Evolutionary conservation across 1,284 basidiomycete genomes (phyloP).

Genomic region (Grifola frondosa): DNA sequence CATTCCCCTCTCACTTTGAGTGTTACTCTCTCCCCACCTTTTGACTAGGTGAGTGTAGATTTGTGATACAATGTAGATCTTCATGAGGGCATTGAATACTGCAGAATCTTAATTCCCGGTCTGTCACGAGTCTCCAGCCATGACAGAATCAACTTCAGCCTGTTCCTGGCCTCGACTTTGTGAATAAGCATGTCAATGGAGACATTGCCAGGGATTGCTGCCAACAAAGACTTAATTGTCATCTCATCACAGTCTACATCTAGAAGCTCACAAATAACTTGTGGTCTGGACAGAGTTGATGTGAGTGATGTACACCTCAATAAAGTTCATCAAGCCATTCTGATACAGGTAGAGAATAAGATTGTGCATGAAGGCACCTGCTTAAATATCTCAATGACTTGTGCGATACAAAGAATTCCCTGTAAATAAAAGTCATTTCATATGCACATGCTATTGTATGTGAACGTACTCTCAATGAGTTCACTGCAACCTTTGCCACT

Average conservation of each 20-base stretch:
- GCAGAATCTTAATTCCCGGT: slow-evolving; percentile 89
- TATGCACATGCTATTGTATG: background rate
- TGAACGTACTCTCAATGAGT: slow-evolving; percentile 79
- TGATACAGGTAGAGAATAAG: slow-evolving; percentile 98
- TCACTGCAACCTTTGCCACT: slow-evolving; percentile 99
- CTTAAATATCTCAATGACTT: slow-evolving; percentile 98
- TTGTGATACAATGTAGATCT: too few relatives aligned
- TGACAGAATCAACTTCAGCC: slow-evolving; percentile 93
- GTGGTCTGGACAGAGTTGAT: slow-evolving; percentile 97
- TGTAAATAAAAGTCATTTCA: slow-evolving; percentile 26
- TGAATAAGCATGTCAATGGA: slow-evolving; percentile 96
- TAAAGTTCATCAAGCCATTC: slow-evolving; percentile 94
- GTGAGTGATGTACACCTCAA: slow-evolving; percentile 97
- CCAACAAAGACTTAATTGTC: slow-evolving; percentile 90
- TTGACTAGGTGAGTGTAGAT: too few relatives aligned
- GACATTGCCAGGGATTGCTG: slow-evolving; percentile 94
- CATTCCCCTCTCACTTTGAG: too few relatives aligned
- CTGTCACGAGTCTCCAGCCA: slow-evolving; percentile 94
- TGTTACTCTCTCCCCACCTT: too few relatives aligned
- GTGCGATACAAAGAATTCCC: slow-evolving; percentile 92
- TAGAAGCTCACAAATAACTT: slow-evolving; percentile 93
- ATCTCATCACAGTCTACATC: slow-evolving; percentile 98
- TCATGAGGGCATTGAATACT: slow-evolving; percentile 95
- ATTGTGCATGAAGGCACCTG: slow-evolving; percentile 95
- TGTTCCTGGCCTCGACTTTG: slow-evolving; percentile 94